Base-by-base conservation (phyloP, 352 stramenopile genomes). In the Pythium phragmitis region DNA sequence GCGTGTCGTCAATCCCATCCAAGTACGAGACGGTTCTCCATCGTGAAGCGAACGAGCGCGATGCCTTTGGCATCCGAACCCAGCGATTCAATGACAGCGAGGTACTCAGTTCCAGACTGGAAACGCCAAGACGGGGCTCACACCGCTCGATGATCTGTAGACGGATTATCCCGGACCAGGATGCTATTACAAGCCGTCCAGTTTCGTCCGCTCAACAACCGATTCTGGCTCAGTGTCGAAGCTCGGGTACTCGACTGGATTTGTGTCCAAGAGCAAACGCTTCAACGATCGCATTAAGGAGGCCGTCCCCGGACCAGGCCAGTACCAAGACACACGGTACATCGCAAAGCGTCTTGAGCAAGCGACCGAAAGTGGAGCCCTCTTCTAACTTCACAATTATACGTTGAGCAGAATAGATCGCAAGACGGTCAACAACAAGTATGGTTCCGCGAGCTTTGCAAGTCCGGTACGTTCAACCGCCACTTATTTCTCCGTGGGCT, bases 11-110 rank as follows among this genome's bases (percentile, higher is more conserved):
- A 39, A 92, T 92, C 65, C 84, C 84, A 26, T 91, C 81, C 67
- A 92, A 90, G 54, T 90, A 82, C 70, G 84, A 90, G 72, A 91
- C 78, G 0, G 73, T 91, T 45, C 56, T 91, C 45, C 77, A 89
- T 61, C 68, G 72, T n/a, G 79, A 88, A 36, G 49, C 75, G 0
- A 75, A 72, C 30, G 84, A 91, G 63, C 69, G 69, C 45, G 84
- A 90, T 60, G 84, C 76, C 0, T 92, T 92, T 60, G 80, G 81
- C 33, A 82, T 79, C 53, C 77, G 84, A 21, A 92, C 82, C 7
- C 71, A 78, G 50, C 75, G 84, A 53, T 92, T 92, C 65, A 72
- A 74, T 28, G 80, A 85, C 37, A 77, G 60, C 43, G 78, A 90
- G 63, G 78, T 82, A 33, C 19, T 9, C 16, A 17, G 16, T 17